Base-by-base conservation (phyloP, 345 rosid species). In the Ceriops decandra region DNA sequence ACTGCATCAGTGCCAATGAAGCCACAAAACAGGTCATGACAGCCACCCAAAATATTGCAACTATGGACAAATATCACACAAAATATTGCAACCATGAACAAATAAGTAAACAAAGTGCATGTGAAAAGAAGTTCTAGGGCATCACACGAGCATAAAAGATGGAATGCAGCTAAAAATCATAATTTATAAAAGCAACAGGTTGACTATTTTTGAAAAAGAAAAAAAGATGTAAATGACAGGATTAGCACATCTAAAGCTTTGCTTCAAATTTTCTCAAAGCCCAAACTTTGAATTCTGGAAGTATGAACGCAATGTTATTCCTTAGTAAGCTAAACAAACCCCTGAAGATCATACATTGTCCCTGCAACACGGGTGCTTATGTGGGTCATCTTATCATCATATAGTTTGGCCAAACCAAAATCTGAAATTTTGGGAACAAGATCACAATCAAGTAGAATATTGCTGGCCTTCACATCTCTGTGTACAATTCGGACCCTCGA, bases 311-410 rank as follows among this genome's bases (percentile, higher is more conserved):
- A 42, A 42, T 42, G 5, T 42, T 11, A 42, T 42, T 42, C 16
- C 16, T 42, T 2, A 11, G 16, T 11, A 42, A 42, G 58, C 28
- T 11, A 53, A 53, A 3, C 22, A 30, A 54, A 22, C 19, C n/a
- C 17, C 28, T 20, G 56, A 51, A 62, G 54, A 53, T 62, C 84
- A 77, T 79, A 86, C 85, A 84, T 70, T 70, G 85, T 86, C 36
- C 90, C 85, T 22, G 88, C 88, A 8, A 84, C 88, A 36, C 82
- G 79, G n/a, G 84, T 84, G 82, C 90, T 86, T 30, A 84, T 82
- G 54, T 82, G 86, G 30, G 88, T 84, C 74, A 82, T 76, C 38
- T 77, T 79, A 57, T 84, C 88, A 71, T 84, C 83, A 7, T 81
- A 86, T 52, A 84, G 88, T 64, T 84, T 86, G n/a, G 86, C 88